Evolutionary conservation across 805 yeast species (phyloP).

Genomic region (Lachancea meyersii): DNA sequence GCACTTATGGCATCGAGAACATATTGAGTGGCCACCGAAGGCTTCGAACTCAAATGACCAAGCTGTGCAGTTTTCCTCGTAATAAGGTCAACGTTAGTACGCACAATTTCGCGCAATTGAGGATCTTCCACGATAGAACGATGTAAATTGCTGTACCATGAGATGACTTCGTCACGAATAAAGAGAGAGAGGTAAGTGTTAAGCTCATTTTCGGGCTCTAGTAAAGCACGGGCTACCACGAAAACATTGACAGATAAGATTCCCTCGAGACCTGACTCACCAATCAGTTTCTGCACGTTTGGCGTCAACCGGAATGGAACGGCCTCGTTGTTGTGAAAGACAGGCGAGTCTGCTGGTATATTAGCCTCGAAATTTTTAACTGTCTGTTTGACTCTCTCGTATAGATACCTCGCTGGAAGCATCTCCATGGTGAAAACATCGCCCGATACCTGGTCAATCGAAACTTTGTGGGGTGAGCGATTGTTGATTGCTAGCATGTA

Average conservation of each 20-base stretch:
- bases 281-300: slow-evolving; percentile 86
- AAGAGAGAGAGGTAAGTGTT: slow-evolving; percentile 89
- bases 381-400: slow-evolving; percentile 36
- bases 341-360: slow-evolving; percentile 51
- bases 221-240: slow-evolving; percentile 78
- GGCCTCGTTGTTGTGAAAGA: slow-evolving; percentile 83
- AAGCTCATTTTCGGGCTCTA: slow-evolving; percentile 88
- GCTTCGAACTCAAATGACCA: slow-evolving; percentile 52
- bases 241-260: slow-evolving; percentile 77
- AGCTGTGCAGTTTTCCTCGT: slow-evolving; percentile 72
- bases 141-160: slow-evolving; percentile 90
- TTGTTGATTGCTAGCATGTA: slow-evolving; percentile 90
- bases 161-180: slow-evolving; percentile 89
- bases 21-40: slow-evolving; percentile 73
- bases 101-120: slow-evolving; percentile 79
- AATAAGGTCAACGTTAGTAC: slow-evolving; percentile 79
- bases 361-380: slow-evolving; percentile 34
- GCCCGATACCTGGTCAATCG: slow-evolving; percentile 75
- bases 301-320: slow-evolving; percentile 97
- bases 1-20: slow-evolving; percentile 85
- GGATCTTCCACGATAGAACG: slow-evolving; percentile 77
- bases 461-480: slow-evolving; percentile 90
- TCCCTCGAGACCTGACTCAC: slow-evolving; percentile 92
- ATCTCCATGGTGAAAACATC: slow-evolving; percentile 90
- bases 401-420: slow-evolving; percentile 79